Conservation (phyloP, 495 filamentous ascomycete genomes). For the Bombardia bombarda region DNA sequence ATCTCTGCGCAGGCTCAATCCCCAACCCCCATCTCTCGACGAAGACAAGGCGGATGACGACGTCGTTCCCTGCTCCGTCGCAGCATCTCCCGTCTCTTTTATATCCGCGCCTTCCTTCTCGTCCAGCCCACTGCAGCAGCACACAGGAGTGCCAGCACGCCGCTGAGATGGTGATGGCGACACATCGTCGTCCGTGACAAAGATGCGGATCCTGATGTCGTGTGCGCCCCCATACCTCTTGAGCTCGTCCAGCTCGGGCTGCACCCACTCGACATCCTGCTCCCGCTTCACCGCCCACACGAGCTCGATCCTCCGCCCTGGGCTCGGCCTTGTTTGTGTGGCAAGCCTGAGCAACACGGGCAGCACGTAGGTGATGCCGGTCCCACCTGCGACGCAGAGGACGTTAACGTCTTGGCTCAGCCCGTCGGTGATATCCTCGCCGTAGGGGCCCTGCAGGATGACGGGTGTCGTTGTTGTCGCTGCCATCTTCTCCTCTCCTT, state of each 20-base stretch:
- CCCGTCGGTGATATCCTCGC: slow-evolving; percentile 36
- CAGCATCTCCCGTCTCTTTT: too few species aligned
- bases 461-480: slow-evolving; percentile 32
- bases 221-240: slow-evolving; percentile 31
- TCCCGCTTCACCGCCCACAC: slow-evolving; percentile 52
- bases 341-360: slow-evolving; percentile 43
- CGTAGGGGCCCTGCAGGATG: slow-evolving; percentile 53
- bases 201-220: slow-evolving; percentile 46
- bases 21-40: too few species aligned
- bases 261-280: slow-evolving; percentile 50
- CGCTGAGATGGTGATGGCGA: slow-evolving; percentile 10
- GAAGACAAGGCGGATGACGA: too few species aligned
- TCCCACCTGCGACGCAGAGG: slow-evolving; percentile 56
- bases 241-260: slow-evolving; percentile 43
- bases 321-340: slow-evolving; percentile 18
- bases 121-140: too few species aligned
- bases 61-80: too few species aligned
- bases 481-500: too few species aligned
- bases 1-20: too few species aligned
- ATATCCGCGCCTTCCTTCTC: slow-evolving; percentile 20
- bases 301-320: slow-evolving; percentile 41
- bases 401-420: slow-evolving; percentile 42
- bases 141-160: too few species aligned
- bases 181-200: slow-evolving; percentile 45
- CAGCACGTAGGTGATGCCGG: slow-evolving; percentile 55